These are phyloP conservation scores for Pogostemon cablin DNA, from an alignment of 257 asterid genomes.

Conservation along the genomic window DNA sequence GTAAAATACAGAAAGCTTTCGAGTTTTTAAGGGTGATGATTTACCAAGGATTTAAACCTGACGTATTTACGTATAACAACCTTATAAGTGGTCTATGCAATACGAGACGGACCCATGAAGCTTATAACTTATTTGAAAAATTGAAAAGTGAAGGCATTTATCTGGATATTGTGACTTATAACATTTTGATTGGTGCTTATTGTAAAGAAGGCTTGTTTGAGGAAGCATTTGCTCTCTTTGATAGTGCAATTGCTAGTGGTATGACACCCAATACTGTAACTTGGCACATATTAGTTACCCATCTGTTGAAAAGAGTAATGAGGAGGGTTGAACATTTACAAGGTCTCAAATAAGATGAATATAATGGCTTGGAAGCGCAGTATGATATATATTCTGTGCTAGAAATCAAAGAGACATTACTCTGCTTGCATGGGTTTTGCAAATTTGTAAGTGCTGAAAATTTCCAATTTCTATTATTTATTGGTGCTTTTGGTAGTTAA, in stretches of 20 bases:
- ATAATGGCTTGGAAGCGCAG: neutral
- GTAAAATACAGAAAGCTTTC: slow-evolving; percentile 65
- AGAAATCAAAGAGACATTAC: slow-evolving; percentile 14
- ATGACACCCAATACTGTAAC: slow-evolving; percentile 68
- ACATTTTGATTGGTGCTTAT: slow-evolving; percentile 62
- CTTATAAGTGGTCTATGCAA: slow-evolving; percentile 82
- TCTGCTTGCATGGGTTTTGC: slow-evolving; percentile 12
- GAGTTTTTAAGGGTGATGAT: slow-evolving; percentile 71
- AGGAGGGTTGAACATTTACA: slow-evolving; percentile 32
- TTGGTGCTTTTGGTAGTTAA: neutral
- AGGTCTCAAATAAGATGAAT: slow-evolving; percentile 24
- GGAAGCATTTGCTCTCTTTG: slow-evolving; percentile 61
- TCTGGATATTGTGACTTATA: slow-evolving; percentile 72
- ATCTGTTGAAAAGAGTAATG: slow-evolving; percentile 44
- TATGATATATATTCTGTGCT: slow-evolving; percentile 3
- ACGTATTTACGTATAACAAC: slow-evolving; percentile 70
- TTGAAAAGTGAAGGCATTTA: slow-evolving; percentile 56
- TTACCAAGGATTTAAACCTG: slow-evolving; percentile 74
- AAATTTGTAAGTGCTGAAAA: slow-evolving; percentile 22
- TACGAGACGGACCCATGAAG: slow-evolving; percentile 58
- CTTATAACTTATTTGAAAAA: slow-evolving; percentile 56
- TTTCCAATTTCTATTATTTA: neutral
- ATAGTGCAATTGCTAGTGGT: slow-evolving; percentile 62
- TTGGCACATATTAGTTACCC: slow-evolving; percentile 65
- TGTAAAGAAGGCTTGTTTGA: slow-evolving; percentile 62